Conservation (phyloP, 2,329 filamentous ascomycete genomes). For the Aspergillus viridinutans region DNA sequence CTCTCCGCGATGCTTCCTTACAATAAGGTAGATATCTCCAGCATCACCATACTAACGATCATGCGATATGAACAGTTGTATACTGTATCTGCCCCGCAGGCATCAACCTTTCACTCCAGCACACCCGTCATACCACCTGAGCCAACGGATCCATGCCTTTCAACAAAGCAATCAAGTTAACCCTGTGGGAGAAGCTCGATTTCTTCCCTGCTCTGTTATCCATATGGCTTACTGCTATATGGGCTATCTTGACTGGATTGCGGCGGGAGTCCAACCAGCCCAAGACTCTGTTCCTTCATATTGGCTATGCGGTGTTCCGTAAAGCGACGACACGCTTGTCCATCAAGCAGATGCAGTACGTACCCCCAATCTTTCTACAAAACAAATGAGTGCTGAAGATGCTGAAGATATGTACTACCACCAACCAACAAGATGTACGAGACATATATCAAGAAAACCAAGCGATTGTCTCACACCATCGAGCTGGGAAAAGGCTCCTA, state of each 20-base stretch:
- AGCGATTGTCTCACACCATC: slow-evolving; percentile 24
- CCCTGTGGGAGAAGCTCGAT: slow-evolving; percentile 27
- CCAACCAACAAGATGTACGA: slow-evolving; percentile 28
- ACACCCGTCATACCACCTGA: not conserved
- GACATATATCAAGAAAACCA: slow-evolving; percentile 20
- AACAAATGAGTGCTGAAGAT: not conserved
- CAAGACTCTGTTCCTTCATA: slow-evolving; percentile 27
- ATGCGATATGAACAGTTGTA: not conserved
- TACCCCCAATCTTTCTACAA: not conserved
- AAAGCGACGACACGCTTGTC: slow-evolving; percentile 26
- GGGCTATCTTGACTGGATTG: slow-evolving; percentile 25
- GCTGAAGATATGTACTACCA: slow-evolving; percentile 17
- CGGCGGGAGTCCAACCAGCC: slow-evolving; percentile 27
- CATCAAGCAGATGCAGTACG: slow-evolving; percentile 28
- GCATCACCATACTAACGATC: not conserved
- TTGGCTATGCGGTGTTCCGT: slow-evolving; percentile 33
- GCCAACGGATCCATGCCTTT: slow-evolving; percentile 13
- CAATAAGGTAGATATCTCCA: not conserved
- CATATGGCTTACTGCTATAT: slow-evolving; percentile 23
- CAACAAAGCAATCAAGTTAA: slow-evolving; percentile 19
- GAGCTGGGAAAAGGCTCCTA: slow-evolving; percentile 29
- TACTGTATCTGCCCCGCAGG: not conserved
- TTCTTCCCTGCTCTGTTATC: slow-evolving; percentile 29
- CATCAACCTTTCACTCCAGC: not conserved
- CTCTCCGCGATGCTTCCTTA: not conserved